A percentile compares a stretch with the other conserved stretches of the same genome.
phyloP scores from a whole-genome alignment of 192 early-diverging fungal species.

The Backusella australiensis region DNA sequence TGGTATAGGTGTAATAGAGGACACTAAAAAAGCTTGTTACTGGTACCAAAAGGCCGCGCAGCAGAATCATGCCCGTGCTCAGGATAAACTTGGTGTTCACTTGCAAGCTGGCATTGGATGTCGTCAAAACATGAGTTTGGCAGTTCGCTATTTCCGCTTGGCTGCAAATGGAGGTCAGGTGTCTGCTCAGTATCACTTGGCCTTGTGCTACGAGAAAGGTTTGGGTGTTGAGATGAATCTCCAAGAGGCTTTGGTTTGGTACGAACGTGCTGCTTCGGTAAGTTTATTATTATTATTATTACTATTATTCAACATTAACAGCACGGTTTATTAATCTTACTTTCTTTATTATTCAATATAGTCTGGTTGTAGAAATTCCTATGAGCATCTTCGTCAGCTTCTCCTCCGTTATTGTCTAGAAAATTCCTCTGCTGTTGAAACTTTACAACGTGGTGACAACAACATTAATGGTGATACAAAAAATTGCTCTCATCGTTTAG shows the following conservation, averaged over 20 bases:
- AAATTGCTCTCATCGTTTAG: background rate
- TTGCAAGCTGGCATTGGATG: slow-evolving; percentile 52
- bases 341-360: slow-evolving; percentile 25
- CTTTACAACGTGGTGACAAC: background rate
- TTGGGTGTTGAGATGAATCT: slow-evolving; percentile 31
- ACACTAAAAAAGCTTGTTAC: slow-evolving; percentile 48
- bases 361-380: slow-evolving; percentile 48
- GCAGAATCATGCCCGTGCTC: slow-evolving; percentile 61
- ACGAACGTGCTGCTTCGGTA: slow-evolving; percentile 12
- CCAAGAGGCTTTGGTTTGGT: slow-evolving; percentile 31
- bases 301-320: background rate
- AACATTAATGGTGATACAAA: background rate
- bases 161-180: slow-evolving; percentile 68
- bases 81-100: slow-evolving; percentile 53
- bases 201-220: slow-evolving; percentile 51
- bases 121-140: slow-evolving; percentile 40
- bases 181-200: slow-evolving; percentile 50
- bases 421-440: slow-evolving; percentile 32
- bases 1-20: slow-evolving; percentile 69
- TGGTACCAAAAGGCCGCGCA: slow-evolving; percentile 65
- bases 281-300: background rate
- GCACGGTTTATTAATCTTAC: background rate
- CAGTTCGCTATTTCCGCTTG: slow-evolving; percentile 56
- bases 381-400: slow-evolving; percentile 47
- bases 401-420: slow-evolving; percentile 41